phyloP scores from a whole-genome alignment of 2,329 filamentous ascomycete genomes.

The Monilinia fructigena region DNA sequence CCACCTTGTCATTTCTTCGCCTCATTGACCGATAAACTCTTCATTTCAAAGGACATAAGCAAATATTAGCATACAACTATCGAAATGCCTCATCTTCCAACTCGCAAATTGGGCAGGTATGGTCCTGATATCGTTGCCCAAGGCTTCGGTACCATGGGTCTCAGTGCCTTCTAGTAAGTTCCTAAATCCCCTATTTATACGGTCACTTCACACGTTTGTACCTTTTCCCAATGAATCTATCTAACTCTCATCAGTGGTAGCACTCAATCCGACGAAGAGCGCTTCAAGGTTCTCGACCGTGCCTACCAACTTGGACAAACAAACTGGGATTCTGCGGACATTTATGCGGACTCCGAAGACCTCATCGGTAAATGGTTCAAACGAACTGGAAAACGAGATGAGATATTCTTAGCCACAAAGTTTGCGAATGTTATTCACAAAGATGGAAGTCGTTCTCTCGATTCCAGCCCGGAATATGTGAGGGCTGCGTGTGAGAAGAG shows the following conservation, averaged over 20 bases:
- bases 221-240: background rate
- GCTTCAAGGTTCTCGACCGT: slow-evolving; percentile 44
- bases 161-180: slow-evolving; percentile 22
- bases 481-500: slow-evolving; percentile 45
- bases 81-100: slow-evolving; percentile 31
- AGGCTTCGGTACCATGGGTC: slow-evolving; percentile 36
- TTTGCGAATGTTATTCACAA: slow-evolving; percentile 43
- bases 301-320: slow-evolving; percentile 43
- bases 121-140: slow-evolving; percentile 34
- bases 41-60: background rate
- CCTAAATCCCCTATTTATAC: no score
- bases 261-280: slow-evolving; percentile 40
- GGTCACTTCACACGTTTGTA: no score
- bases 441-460: slow-evolving; percentile 26
- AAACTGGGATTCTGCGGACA: slow-evolving; percentile 42
- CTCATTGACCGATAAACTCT: background rate
- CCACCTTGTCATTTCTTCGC: background rate
- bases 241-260: slow-evolving; percentile 26
- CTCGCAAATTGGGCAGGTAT: slow-evolving; percentile 34
- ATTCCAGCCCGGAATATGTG: slow-evolving; percentile 45
- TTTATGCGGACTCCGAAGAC: slow-evolving; percentile 49
- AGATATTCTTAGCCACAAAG: slow-evolving; percentile 55
- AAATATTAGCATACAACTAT: background rate
- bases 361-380: slow-evolving; percentile 51
- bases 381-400: slow-evolving; percentile 44